Conservation (phyloP, 2,329 filamentous ascomycete genomes). For the Endoconidiophora laricicola region DNA sequence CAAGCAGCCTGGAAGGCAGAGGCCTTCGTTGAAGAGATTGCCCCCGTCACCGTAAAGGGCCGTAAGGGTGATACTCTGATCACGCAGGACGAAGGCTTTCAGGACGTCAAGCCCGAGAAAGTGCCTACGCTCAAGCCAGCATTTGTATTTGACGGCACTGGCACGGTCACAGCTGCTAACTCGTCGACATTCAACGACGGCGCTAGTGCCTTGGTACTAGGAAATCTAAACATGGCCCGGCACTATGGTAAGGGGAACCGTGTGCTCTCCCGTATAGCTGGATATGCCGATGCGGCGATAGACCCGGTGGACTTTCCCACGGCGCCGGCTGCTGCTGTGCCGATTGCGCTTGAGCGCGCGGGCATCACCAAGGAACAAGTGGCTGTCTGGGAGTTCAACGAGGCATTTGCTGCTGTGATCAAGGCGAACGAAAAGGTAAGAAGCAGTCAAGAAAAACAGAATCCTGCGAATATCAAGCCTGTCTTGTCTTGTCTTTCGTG, state of each 20-base stretch:
- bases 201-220: conserved; percentile 75
- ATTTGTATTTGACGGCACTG: conserved; percentile 70
- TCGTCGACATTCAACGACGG: conserved; percentile 90
- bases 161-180: conserved; percentile 88
- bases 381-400: conserved; percentile 94
- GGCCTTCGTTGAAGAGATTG: conserved; percentile 78
- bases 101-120: conserved; percentile 75
- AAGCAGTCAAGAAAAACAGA: background rate
- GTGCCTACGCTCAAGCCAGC: conserved; percentile 76
- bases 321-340: conserved; percentile 81
- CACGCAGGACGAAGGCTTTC: conserved; percentile 74
- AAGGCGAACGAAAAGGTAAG: conserved; percentile 76
- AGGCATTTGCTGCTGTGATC: conserved; percentile 91
- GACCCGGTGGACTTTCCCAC: conserved; percentile 90
- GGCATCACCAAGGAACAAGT: conserved; percentile 87
- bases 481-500: background rate
- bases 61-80: conserved; percentile 72
- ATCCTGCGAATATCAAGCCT: background rate
- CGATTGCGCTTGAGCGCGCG: conserved; percentile 72
- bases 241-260: conserved; percentile 62
- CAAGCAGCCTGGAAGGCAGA: conserved; percentile 76
- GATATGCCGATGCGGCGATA: conserved; percentile 76
- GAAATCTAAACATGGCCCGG: conserved; percentile 62
- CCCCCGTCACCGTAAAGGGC: conserved; percentile 66
- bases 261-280: conserved; percentile 73